Conservation (phyloP, 176 grass and related monocot species). For the Cocos nucifera region DNA sequence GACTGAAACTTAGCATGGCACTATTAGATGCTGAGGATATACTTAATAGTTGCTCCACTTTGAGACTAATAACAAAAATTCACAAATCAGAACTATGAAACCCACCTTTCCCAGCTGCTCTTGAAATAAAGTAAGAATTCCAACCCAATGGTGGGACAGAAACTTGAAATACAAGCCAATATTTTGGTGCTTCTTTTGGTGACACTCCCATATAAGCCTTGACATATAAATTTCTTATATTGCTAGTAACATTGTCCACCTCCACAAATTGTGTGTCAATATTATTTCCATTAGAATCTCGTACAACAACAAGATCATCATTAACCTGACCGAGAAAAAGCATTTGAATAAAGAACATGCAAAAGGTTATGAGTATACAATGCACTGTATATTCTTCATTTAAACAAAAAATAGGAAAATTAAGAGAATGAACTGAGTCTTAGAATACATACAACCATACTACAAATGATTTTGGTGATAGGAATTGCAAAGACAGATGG, state of each 20-base stretch:
- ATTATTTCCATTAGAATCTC: constrained; percentile 51
- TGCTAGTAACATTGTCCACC: constrained; percentile 52
- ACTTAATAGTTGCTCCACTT: too few relatives aligned
- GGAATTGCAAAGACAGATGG: too few relatives aligned
- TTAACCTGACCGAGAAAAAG: constrained; percentile 48
- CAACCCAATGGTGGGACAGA: constrained; percentile 77
- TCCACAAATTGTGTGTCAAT: constrained; percentile 63
- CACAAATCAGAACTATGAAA: constrained; percentile 5
- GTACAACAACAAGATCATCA: constrained; percentile 51
- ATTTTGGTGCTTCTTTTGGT: constrained; percentile 45
- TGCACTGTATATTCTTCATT: too few relatives aligned
- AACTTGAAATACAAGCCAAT: constrained; percentile 83
- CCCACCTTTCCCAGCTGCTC: constrained; percentile 34
- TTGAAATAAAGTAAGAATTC: constrained; percentile 79
- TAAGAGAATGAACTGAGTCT: background rate
- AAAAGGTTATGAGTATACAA: constrained; percentile 10
- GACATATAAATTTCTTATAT: constrained; percentile 74
- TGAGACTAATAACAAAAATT: constrained; percentile 1
- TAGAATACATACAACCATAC: too few relatives aligned
- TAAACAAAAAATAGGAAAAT: background rate
- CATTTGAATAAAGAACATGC: background rate
- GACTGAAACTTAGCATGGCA: too few relatives aligned
- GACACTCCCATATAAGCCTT: constrained; percentile 72
- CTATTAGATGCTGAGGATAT: too few relatives aligned
- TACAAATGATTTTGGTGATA: too few relatives aligned